Base-by-base conservation (phyloP, 208 protist species). In the Acanthamoeba castellanii region DNA sequence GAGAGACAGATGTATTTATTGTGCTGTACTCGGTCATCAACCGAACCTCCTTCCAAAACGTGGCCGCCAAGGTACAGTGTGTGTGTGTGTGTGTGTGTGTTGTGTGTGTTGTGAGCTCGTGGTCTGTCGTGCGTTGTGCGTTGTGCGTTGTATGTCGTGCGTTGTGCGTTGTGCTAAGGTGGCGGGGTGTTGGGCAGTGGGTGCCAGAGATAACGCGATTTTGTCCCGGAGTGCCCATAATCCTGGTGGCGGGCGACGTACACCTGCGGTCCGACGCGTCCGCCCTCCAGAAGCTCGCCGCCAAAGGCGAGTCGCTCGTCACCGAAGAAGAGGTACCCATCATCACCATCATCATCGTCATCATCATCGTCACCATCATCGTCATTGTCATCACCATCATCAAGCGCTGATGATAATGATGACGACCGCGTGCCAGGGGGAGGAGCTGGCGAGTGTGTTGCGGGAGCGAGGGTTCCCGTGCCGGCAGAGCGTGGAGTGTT, bases 1-100 rank as follows among this genome's bases (percentile, higher is more conserved):
- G 47, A n/a, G 78, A 87, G 78, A 87, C 78, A 37, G 78, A 87
- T 59, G 52, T 87, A n/a, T 87, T 87, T 59, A 64, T 87, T n/a
- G 78, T 87, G 25, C 47, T 87, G 6, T 87, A 64, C n/a, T 87
- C 78, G 22, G 78, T 87, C 32, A 37, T 87, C 42, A 87, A 87
- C 52, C 42, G 78, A 4, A 61, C 20, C 27, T 64, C 78, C 20
- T 87, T 64, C 47, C 42, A 59, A 9, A 52, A 87, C 78, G 78
- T 87, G 8, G 18, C 52, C n/a, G 42, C 78, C 27, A 87, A 87
- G 78, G 78, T 87, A 37, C 9, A 42, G 1, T 42, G 37, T 42
- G 37, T 42, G 37, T 42, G 52, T 57, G 52, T 5, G 52, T 5
- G 52, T 57, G 52, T 57, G 52, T 18, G 52, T 57, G 52, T 57